Conservation (phyloP, 1,284 basidiomycete species). For the Austropuccinia psidii region DNA sequence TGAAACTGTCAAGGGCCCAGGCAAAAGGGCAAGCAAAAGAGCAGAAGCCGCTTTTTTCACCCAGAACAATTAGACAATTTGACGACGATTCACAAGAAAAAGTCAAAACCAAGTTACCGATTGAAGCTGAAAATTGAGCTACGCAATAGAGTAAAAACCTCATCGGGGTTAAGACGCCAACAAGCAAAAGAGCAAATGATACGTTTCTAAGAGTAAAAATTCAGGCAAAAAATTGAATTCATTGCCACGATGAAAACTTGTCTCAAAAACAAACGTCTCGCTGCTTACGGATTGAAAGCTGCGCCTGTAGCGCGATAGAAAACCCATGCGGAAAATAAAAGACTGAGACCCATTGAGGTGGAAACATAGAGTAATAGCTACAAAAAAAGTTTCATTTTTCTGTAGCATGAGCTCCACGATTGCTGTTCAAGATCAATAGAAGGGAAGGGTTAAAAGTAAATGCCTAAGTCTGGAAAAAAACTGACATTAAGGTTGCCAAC, state of each 20-base stretch:
- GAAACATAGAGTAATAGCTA: conserved; percentile 55
- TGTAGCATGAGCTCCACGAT: no score
- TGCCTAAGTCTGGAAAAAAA: no score
- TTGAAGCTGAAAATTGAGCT: conserved; percentile 51
- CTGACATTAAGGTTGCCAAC: no score
- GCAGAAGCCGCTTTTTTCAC: conserved; percentile 1
- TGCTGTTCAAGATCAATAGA: no score
- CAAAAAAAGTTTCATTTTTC: no score
- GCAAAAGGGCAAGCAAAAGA: conserved; percentile 6
- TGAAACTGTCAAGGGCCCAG: conserved; percentile 9
- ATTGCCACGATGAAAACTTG: neutral
- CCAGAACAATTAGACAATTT: no score
- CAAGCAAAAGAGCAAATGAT: conserved; percentile 57
- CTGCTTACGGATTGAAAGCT: conserved; percentile 43
- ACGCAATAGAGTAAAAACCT: conserved; percentile 59
- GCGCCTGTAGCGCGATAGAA: conserved; percentile 67
- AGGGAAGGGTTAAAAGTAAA: no score
- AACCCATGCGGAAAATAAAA: conserved; percentile 63
- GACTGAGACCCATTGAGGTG: conserved; percentile 59
- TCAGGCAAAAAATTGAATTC: conserved; percentile 37
- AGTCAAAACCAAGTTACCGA: neutral
- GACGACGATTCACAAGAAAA: no score
- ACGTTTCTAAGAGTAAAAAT: conserved; percentile 62
- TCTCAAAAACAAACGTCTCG: neutral
- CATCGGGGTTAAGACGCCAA: conserved; percentile 57